Evolutionary conservation across 1,284 basidiomycete species (phyloP).

Genomic region (Cryptococcus sp.): DNA sequence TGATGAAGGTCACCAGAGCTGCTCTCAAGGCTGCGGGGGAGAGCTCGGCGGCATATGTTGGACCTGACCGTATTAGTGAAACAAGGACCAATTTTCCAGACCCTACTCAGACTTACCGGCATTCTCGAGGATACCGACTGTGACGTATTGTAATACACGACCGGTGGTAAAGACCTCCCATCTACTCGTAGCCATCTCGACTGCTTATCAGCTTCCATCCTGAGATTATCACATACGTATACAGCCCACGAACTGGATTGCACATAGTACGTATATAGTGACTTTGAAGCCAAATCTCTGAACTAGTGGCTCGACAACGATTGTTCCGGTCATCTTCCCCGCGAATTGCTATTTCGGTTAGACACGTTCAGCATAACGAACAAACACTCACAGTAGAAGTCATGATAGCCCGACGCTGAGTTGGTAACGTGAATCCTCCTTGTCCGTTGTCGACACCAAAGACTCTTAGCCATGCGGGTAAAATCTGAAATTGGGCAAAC

Average conservation of each 20-base stretch:
- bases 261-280: constrained; percentile 5
- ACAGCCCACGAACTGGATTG: constrained; percentile 15
- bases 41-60: constrained; percentile 3
- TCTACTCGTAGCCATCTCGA: constrained; percentile 13
- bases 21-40: constrained; percentile 1
- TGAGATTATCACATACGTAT: not conserved
- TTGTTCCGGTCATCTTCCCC: constrained; percentile 11
- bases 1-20: not conserved
- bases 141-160: constrained; percentile 19
- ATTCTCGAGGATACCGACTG: constrained; percentile 23
- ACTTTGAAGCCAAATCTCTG: constrained; percentile 16
- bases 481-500: not conserved
- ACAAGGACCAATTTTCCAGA: not conserved
- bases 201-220: not conserved
- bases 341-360: not conserved
- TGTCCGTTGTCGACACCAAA: not conserved
- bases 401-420: not conserved
- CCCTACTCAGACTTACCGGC: not conserved
- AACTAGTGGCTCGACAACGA: constrained; percentile 15
- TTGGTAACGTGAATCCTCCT: not conserved
- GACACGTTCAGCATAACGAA: too few species aligned
- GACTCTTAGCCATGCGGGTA: not conserved
- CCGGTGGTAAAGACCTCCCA: constrained; percentile 21
- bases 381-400: not conserved
- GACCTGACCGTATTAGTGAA: not conserved